Evolutionary conservation across 2,329 filamentous ascomycete genomes (phyloP), one percentile per base, ranked within the genome.

Genomic region (Colletotrichum zoysiae): DNA sequence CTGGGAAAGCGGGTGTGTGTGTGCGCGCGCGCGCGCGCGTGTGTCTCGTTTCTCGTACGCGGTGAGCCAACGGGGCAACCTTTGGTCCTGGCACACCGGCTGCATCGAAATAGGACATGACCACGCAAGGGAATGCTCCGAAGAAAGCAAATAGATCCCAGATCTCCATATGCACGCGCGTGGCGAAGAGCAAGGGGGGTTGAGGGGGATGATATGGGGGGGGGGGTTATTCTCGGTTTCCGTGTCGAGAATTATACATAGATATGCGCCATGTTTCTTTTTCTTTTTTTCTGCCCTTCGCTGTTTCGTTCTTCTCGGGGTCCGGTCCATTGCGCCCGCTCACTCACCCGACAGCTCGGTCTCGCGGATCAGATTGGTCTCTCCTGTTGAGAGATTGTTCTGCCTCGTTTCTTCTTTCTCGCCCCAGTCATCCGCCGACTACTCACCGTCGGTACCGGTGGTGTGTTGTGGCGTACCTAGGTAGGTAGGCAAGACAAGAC

Each of bases 391-490:
- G 33, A 38, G 20, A 38, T 23, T n/a, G 7, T 38, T 38, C 33
- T 33, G 18, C 18, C 44, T 20, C 33, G 12, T 38, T 38, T 38
- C 33, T 56, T 56, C 53, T 56, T 56, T 33, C 26, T 33, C 18
- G 16, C 16, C 42, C 42, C 6, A 4, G 20, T 14, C 53, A 56
- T 51, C 51, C 18, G 30, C 30, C 18, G 30, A 23, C 53, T 33
- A 56, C 53, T 56, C 53, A 56, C 53, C 53, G 53, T 38, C 12
- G 33, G 33, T 38, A 56, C 30, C 53, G 33, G 18, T 46, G 20
- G 44, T 46, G 8, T 20, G 16, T 6, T 18, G 40, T 40, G 7
- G 40, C 14, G 7, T 16, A 5, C 1, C 1, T 42, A 42, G 16
- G 5, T 16, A 5, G 3, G 4, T 42, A 42, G 16, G 5, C 6